Conservation (phyloP, 129 eudicot species). For the Gnaphalium uliginosum region DNA sequence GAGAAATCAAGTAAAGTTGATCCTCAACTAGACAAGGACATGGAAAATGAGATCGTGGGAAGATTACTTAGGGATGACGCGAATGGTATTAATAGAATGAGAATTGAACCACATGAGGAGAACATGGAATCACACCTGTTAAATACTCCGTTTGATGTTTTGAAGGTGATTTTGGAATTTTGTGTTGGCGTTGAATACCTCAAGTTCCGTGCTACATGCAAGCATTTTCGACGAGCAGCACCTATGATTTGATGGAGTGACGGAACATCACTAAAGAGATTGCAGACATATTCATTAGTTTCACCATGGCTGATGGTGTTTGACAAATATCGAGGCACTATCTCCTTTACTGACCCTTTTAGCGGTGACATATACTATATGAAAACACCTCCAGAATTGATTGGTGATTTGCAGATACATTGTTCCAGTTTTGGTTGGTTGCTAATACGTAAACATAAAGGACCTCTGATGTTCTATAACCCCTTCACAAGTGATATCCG, state of each 20-base stretch:
- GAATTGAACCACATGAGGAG: no score
- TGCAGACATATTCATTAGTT: not conserved
- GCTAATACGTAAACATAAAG: not conserved
- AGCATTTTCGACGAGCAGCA: not conserved
- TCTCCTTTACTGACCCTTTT: not conserved
- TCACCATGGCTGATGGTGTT: not conserved
- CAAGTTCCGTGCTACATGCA: not conserved
- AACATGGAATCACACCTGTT: not conserved
- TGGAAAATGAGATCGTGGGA: not conserved
- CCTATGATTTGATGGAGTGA: not conserved
- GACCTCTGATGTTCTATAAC: not conserved
- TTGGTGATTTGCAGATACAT: not conserved
- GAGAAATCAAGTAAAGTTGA: not conserved
- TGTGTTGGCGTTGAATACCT: not conserved
- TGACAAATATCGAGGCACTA: not conserved
- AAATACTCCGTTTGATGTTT: not conserved
- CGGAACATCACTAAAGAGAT: not conserved
- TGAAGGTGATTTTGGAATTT: not conserved
- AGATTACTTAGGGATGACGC: not conserved
- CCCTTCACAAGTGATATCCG: no score
- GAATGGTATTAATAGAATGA: not conserved
- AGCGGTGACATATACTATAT: not conserved
- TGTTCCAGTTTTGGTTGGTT: not conserved
- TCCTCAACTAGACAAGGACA: not conserved
- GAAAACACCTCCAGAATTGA: not conserved